Percentiles rank a stretch among this genome's conserved stretches.
Evolutionary conservation across 1,284 basidiomycete species (phyloP).

Genomic region (Polyporus tsugae): DNA sequence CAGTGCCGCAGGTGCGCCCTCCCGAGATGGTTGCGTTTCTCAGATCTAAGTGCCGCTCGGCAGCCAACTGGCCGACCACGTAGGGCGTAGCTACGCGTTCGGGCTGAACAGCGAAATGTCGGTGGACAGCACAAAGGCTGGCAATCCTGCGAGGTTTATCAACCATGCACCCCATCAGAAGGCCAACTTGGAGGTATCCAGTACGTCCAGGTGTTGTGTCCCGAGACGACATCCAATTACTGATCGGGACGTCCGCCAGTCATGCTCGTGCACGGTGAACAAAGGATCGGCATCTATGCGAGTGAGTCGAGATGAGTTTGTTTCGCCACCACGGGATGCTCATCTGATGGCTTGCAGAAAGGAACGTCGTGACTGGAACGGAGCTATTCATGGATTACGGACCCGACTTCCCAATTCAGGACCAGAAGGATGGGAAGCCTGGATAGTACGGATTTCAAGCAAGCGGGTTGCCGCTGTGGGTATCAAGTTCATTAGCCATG

Average conservation of each 20-base stretch:
- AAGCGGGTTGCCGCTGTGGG: background rate
- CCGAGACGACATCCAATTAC: background rate
- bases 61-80: constrained; percentile 43
- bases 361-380: constrained; percentile 43
- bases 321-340: constrained; percentile 1
- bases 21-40: background rate
- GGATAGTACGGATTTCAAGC: background rate
- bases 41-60: background rate
- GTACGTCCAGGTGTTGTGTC: constrained; percentile 41
- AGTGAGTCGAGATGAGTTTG: constrained; percentile 43
- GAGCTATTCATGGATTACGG: constrained; percentile 61
- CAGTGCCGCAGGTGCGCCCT: constrained; percentile 40
- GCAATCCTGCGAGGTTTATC: constrained; percentile 64
- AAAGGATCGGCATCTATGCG: constrained; percentile 56
- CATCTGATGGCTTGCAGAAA: constrained; percentile 35
- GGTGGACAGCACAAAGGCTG: constrained; percentile 57
- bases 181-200: constrained; percentile 50
- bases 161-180: constrained; percentile 50
- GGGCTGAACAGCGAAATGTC: constrained; percentile 40
- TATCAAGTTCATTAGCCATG: background rate
- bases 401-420: constrained; percentile 31
- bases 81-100: constrained; percentile 58
- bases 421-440: background rate
- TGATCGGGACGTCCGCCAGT: constrained; percentile 20
- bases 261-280: constrained; percentile 54